Percentiles rank a stretch among this genome's conserved stretches.
Evolutionary conservation across 768 basidiomycete species (phyloP).

Genomic region (Leucocoprinus birnbaumii): DNA sequence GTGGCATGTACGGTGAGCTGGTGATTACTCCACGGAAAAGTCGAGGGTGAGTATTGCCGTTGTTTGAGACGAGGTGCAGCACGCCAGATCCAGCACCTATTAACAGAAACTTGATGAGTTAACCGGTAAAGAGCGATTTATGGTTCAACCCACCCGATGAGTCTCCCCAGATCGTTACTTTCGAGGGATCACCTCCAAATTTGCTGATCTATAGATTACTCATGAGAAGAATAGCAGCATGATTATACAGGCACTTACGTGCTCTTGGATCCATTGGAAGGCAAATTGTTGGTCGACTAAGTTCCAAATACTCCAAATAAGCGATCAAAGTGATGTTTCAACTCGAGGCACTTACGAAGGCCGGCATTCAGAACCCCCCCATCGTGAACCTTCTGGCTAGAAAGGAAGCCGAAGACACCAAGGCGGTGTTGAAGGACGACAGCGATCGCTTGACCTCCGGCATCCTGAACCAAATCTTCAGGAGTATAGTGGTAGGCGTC

Average conservation of each 20-base stretch:
- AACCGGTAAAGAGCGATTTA: too few species aligned
- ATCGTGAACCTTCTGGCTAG: constrained; percentile 39
- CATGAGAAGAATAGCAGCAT: too few species aligned
- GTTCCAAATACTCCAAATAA: neutral
- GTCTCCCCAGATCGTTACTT: constrained; percentile 45
- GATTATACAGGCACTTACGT: constrained; percentile 22
- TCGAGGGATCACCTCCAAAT: constrained; percentile 38
- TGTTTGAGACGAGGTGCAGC: constrained; percentile 45
- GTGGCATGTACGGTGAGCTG: constrained; percentile 41
- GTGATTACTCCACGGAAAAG: constrained; percentile 24
- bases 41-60: constrained; percentile 38
- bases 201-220: constrained; percentile 26
- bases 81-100: constrained; percentile 44
- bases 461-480: constrained; percentile 29
- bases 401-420: constrained; percentile 44
- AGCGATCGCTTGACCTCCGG: constrained; percentile 31
- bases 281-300: constrained; percentile 45
- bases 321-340: too few species aligned
- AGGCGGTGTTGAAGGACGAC: constrained; percentile 43
- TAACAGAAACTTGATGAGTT: neutral
- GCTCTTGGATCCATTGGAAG: constrained; percentile 37
- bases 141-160: constrained; percentile 19
- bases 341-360: constrained; percentile 31
- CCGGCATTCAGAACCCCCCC: constrained; percentile 46
- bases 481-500: neutral